Conservation (phyloP, 306 rosid species). For the Quercus wislizeni region DNA sequence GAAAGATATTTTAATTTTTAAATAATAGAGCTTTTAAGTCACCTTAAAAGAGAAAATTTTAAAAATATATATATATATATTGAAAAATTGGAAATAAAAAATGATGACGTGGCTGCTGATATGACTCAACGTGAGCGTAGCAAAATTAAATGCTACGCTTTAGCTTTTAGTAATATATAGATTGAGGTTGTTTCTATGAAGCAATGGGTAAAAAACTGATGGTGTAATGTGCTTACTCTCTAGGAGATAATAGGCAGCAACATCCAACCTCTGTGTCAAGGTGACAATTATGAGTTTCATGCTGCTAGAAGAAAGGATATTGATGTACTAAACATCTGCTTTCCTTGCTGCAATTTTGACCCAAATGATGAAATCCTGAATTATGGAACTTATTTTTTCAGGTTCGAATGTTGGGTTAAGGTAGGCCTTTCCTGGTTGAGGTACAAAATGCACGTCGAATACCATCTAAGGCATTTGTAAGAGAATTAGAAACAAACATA, state of each 20-base stretch:
- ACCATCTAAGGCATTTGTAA: constrained; percentile 54
- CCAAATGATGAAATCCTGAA: constrained; percentile 26
- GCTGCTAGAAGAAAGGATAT: constrained; percentile 98
- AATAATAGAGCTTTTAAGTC: too few relatives aligned
- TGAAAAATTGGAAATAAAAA: too few relatives aligned
- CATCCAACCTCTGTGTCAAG: constrained; percentile 64
- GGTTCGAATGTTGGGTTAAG: constrained; percentile 95
- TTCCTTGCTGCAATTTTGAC: constrained; percentile 14
- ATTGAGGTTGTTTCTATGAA: constrained; percentile 2
- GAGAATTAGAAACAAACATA: too few relatives aligned
- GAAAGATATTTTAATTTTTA: too few relatives aligned
- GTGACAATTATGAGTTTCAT: constrained; percentile 86
- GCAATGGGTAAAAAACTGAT: constrained; percentile 22
- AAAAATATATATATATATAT: too few relatives aligned
- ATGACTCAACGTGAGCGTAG: too few relatives aligned
- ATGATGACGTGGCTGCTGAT: too few relatives aligned
- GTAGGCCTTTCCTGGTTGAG: constrained; percentile 94
- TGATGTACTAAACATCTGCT: constrained; percentile 52
- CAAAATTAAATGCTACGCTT: too few relatives aligned
- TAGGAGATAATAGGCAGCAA: constrained; percentile 78
- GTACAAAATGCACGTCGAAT: constrained; percentile 62
- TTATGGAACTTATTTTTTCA: constrained; percentile 23
- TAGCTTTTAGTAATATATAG: too few relatives aligned
- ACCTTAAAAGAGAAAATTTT: too few relatives aligned
- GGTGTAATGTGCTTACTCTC: constrained; percentile 25